Evolutionary conservation across 176 grass and related monocot genomes (phyloP).

Genomic region (Melocanna baccifera): DNA sequence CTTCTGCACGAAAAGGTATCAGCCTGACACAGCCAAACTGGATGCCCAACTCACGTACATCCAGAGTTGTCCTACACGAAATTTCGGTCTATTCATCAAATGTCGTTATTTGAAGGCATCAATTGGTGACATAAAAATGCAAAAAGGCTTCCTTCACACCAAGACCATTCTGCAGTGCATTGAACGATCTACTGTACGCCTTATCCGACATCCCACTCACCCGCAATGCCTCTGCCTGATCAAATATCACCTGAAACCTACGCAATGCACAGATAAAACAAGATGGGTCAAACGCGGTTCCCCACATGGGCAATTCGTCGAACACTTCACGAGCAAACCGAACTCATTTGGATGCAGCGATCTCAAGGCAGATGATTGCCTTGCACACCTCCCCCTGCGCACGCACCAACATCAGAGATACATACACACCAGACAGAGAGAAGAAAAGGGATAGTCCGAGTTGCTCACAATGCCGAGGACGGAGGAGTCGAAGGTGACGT

Average conservation of each 20-base stretch:
- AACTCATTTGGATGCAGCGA: no score
- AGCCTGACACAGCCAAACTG: constrained; percentile 91
- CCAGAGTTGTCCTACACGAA: constrained; percentile 53
- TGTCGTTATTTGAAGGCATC: no score
- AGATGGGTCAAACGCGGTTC: neutral
- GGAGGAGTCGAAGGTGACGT: no score
- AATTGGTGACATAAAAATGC: neutral
- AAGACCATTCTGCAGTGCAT: constrained; percentile 82
- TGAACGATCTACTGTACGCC: constrained; percentile 90
- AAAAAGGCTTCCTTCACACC: constrained; percentile 65
- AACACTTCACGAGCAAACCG: no score
- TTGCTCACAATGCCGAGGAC: no score
- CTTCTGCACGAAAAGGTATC: constrained; percentile 90
- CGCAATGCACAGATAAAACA: neutral
- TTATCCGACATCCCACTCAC: constrained; percentile 97
- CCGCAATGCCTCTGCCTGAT: constrained; percentile 66
- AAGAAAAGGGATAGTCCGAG: no score
- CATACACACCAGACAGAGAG: no score
- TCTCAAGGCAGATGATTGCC: no score
- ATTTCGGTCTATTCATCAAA: neutral
- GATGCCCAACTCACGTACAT: constrained; percentile 82
- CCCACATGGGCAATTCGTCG: no score
- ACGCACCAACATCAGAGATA: no score
- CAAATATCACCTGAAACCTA: constrained; percentile 84
- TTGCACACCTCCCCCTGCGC: no score